Percentiles rank a stretch among this genome's conserved stretches.
These are phyloP conservation scores for Amaranthus tricolor DNA, from an alignment of 179 eudicot species.

Conservation along the genomic window DNA sequence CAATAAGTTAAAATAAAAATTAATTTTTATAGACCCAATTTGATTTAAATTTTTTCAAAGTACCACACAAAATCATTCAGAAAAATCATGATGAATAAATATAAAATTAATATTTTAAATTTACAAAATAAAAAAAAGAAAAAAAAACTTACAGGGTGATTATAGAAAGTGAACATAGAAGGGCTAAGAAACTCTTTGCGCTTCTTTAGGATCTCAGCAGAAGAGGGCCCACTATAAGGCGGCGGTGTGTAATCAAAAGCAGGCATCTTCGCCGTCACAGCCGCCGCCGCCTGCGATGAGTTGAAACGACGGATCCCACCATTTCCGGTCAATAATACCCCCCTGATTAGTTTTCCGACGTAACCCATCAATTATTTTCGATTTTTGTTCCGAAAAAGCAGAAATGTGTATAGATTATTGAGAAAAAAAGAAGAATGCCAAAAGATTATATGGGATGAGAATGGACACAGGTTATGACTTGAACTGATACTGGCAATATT, in stretches of 20 bases:
- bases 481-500: not conserved
- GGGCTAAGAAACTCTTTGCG: conserved; percentile 81
- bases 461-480: not conserved
- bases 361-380: not conserved
- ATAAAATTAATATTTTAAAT: too few species aligned
- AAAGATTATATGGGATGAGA: not conserved
- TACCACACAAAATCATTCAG: not conserved
- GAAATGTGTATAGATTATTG: not conserved
- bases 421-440: not conserved
- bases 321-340: not conserved
- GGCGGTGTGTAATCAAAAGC: conserved; percentile 82
- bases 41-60: not conserved
- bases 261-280: conserved; percentile 40
- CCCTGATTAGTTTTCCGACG: conserved; percentile 3
- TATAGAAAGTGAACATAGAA: conserved; percentile 75
- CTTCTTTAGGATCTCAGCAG: conserved; percentile 66
- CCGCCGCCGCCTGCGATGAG: conserved; percentile 17
- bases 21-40: too few species aligned
- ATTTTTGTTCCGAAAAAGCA: not conserved
- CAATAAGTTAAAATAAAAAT: too few species aligned
- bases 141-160: conserved; percentile 55
- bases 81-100: too few species aligned
- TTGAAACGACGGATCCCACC: conserved; percentile 14
- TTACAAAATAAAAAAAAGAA: not conserved
- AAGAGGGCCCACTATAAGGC: conserved; percentile 72